Percentiles rank a stretch among this genome's conserved stretches.
Evolutionary conservation across 352 stramenopile species (phyloP).

Genomic region (Globisporangium spiculum): DNA sequence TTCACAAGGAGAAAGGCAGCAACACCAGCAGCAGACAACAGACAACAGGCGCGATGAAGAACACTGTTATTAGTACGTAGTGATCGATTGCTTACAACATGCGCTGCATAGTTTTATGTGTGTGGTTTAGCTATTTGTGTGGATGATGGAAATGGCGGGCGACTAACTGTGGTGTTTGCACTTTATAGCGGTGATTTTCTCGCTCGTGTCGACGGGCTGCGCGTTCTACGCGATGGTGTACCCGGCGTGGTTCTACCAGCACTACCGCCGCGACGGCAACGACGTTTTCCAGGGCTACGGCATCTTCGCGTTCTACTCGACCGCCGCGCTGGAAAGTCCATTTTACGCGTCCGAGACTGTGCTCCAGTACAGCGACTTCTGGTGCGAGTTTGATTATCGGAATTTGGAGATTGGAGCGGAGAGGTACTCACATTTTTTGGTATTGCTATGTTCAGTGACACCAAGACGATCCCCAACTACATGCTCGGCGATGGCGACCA

Average conservation of each 20-base stretch:
- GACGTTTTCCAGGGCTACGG: constrained; percentile 80
- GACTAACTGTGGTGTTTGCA: constrained; percentile 9
- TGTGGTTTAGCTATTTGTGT: neutral
- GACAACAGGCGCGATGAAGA: constrained; percentile 42
- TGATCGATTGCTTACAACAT: neutral
- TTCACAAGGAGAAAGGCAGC: neutral
- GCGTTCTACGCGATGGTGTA: constrained; percentile 82
- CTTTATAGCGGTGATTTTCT: constrained; percentile 70
- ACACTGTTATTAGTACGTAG: constrained; percentile 70
- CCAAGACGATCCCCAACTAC: constrained; percentile 60
- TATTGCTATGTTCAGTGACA: constrained; percentile 15
- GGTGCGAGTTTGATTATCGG: constrained; percentile 18
- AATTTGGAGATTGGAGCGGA: neutral
- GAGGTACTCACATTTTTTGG: neutral
- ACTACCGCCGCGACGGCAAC: constrained; percentile 69
- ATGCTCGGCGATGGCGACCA: constrained; percentile 77
- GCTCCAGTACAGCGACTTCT: constrained; percentile 79
- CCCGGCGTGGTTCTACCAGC: constrained; percentile 84
- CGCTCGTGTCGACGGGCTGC: constrained; percentile 65
- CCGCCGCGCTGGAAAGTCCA: constrained; percentile 54
- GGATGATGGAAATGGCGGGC: neutral
- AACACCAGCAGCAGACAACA: neutral
- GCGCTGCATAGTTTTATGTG: neutral
- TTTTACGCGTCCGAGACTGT: constrained; percentile 82
- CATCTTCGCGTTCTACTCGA: constrained; percentile 85